These are phyloP conservation scores for Botryosphaeria agaves DNA, from an alignment of 2,329 filamentous ascomycete genomes.

Conservation along the genomic window DNA sequence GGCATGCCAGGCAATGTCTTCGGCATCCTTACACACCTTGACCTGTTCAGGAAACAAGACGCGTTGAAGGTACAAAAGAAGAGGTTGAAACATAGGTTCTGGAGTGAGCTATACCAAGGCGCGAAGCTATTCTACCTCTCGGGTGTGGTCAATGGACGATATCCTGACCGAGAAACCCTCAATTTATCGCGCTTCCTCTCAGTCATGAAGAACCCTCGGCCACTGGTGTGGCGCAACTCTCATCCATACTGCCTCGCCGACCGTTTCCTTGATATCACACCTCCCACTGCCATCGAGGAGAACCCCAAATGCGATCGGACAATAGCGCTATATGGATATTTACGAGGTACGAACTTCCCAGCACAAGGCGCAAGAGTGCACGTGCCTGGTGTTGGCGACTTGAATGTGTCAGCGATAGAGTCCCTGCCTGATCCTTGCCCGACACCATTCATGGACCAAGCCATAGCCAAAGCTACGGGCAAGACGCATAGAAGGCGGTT, in stretches of 20 bases:
- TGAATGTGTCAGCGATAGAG: constrained; percentile 70
- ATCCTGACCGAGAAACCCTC: constrained; percentile 90
- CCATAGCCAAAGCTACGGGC: constrained; percentile 65
- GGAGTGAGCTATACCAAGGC: constrained; percentile 93
- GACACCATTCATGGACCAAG: constrained; percentile 79
- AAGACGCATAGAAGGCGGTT: constrained; percentile 66
- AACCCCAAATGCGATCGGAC: constrained; percentile 81
- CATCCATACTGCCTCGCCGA: constrained; percentile 91
- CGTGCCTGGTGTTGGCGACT: constrained; percentile 80
- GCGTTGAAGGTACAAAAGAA: constrained; percentile 90
- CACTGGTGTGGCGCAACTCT: constrained; percentile 90
- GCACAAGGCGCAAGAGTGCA: constrained; percentile 75
- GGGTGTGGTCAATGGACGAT: constrained; percentile 89
- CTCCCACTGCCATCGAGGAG: constrained; percentile 78
- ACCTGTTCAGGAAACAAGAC: constrained; percentile 88
- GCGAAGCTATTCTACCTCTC: constrained; percentile 95
- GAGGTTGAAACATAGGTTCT: constrained; percentile 83
- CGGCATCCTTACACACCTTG: constrained; percentile 87
- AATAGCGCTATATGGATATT: constrained; percentile 79
- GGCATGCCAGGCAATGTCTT: constrained; percentile 99
- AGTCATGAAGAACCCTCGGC: constrained; percentile 97
- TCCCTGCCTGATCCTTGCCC: constrained; percentile 85
- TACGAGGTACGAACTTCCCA: constrained; percentile 87
- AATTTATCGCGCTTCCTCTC: constrained; percentile 90
- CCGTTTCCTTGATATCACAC: constrained; percentile 87